phyloP scores from a whole-genome alignment of 495 filamentous ascomycete species.

The Chaetomium fimeti region DNA sequence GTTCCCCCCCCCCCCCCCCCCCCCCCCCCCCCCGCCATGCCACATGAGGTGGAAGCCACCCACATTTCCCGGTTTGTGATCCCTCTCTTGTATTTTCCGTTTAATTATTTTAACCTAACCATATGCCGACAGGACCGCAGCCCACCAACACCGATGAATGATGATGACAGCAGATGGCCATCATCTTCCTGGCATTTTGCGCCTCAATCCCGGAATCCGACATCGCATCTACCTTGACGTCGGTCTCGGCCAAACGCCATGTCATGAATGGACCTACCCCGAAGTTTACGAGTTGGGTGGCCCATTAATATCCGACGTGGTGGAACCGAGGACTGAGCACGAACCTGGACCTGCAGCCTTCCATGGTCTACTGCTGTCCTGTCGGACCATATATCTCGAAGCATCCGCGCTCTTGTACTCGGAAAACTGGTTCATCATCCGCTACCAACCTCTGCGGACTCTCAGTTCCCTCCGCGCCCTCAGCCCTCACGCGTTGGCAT shows the following conservation, averaged over 20 bases:
- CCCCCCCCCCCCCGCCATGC: no score
- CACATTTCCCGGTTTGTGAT: no score
- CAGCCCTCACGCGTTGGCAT: background rate
- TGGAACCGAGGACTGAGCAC: no score
- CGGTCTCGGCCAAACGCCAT: background rate
- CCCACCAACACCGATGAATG: no score
- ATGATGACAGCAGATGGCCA: background rate
- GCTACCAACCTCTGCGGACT: background rate
- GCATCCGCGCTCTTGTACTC: conserved; percentile 12
- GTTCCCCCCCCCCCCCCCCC: no score
- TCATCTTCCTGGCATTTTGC: conserved; percentile 6
- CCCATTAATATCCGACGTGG: background rate
- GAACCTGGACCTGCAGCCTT: background rate
- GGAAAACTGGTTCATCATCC: conserved; percentile 13
- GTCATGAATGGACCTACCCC: background rate
- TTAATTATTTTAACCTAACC: no score
- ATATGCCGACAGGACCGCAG: no score
- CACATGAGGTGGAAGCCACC: no score
- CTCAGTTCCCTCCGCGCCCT: conserved; percentile 12
- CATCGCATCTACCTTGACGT: conserved; percentile 1
- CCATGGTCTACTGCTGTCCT: conserved; percentile 12
- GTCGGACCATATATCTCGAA: conserved; percentile 17
- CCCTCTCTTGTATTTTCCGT: no score
- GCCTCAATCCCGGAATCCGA: conserved; percentile 1
- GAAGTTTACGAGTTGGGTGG: background rate